Conservation (phyloP, 2,329 filamentous ascomycete species). For the Ophiocordyceps camponoti-rufipedis region DNA sequence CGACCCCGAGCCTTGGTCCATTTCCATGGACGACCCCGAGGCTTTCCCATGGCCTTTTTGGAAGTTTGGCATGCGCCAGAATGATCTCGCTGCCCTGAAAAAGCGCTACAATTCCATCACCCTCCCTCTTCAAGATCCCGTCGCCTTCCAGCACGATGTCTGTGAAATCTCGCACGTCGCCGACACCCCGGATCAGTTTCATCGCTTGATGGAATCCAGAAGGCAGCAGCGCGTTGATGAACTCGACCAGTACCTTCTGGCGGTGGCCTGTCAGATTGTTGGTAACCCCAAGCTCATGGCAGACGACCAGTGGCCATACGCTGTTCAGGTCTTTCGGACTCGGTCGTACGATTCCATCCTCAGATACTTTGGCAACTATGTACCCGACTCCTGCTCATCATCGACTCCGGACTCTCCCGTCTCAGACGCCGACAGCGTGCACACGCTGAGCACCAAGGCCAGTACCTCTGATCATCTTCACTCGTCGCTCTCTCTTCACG, state of each 20-base stretch:
- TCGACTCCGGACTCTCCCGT: slow-evolving; percentile 17
- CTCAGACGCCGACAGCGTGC: slow-evolving; percentile 16
- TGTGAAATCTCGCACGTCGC: slow-evolving; percentile 36
- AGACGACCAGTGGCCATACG: slow-evolving; percentile 38
- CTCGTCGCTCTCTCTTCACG: slow-evolving; percentile 22
- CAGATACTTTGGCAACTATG: slow-evolving; percentile 39
- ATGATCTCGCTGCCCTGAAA: slow-evolving; percentile 37
- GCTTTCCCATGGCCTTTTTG: slow-evolving; percentile 35
- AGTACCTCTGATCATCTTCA: slow-evolving; percentile 20
- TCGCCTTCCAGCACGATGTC: slow-evolving; percentile 43
- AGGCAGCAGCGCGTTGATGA: slow-evolving; percentile 34
- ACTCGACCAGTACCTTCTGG: slow-evolving; percentile 35
- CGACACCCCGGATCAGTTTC: slow-evolving; percentile 32
- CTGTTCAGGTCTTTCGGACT: slow-evolving; percentile 39
- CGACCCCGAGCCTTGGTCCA: slow-evolving; percentile 4
- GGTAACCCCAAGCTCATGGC: slow-evolving; percentile 40
- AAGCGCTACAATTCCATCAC: slow-evolving; percentile 41
- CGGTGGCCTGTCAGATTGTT: slow-evolving; percentile 41
- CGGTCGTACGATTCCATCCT: slow-evolving; percentile 41
- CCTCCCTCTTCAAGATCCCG: slow-evolving; percentile 36
- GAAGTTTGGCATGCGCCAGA: slow-evolving; percentile 44
- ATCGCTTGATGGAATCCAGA: slow-evolving; percentile 32
- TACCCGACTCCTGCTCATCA: slow-evolving; percentile 26
- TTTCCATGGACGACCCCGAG: slow-evolving; percentile 39
- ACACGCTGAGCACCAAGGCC: slow-evolving; percentile 17